Percentiles rank a stretch among this genome's conserved stretches.
Evolutionary conservation across 345 rosid genomes (phyloP).

Genomic region (Euphorbia peplus): DNA sequence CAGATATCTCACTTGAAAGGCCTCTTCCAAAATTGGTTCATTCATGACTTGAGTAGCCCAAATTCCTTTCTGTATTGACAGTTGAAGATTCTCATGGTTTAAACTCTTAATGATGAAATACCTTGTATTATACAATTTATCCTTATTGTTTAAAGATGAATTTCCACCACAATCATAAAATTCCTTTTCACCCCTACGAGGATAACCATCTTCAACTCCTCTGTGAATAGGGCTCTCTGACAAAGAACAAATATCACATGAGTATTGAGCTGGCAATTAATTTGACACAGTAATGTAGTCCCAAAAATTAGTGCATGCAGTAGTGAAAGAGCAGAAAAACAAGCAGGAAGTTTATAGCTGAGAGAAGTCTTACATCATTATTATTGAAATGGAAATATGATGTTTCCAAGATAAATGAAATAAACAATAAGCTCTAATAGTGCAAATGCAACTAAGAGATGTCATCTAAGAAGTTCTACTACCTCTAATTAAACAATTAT

Average conservation of each 20-base stretch:
- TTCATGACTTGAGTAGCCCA: constrained; percentile 99
- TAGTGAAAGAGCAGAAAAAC: background rate
- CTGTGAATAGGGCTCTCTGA: constrained; percentile 72
- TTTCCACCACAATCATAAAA: constrained; percentile 39
- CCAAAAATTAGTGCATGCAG: background rate
- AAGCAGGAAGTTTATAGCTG: constrained; percentile 1
- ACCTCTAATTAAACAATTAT: background rate
- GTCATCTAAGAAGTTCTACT: no score
- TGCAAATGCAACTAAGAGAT: background rate
- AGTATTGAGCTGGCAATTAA: background rate
- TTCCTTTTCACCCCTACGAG: constrained; percentile 39
- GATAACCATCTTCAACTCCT: constrained; percentile 47
- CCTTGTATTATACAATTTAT: constrained; percentile 52
- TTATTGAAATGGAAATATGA: background rate
- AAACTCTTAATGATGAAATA: constrained; percentile 96
- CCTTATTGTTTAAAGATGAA: constrained; percentile 36
- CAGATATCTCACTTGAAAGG: constrained; percentile 68
- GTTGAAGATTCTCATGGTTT: constrained; percentile 72
- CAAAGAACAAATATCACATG: constrained; percentile 18
- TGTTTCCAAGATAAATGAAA: background rate
- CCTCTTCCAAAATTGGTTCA: constrained; percentile 93
- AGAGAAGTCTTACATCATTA: background rate
- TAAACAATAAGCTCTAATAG: background rate
- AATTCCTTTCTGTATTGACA: constrained; percentile 72
- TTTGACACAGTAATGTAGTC: background rate